These are phyloP conservation scores for Mrakia gelida DNA, from an alignment of 768 basidiomycete genomes.

Conservation along the genomic window DNA sequence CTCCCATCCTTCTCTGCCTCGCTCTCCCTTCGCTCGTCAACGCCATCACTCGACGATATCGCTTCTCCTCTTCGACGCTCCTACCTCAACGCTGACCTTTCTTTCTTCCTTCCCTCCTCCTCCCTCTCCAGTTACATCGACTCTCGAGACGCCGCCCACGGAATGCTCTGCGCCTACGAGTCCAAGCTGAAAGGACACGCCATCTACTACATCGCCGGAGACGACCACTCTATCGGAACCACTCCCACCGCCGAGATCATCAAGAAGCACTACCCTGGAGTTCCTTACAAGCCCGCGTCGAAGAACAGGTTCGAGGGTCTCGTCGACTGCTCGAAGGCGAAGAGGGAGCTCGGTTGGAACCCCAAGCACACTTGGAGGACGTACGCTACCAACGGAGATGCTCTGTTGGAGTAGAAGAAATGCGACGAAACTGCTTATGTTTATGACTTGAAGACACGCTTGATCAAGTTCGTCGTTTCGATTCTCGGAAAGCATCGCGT, in stretches of 20 bases:
- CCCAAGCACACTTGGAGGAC: slow-evolving; percentile 35
- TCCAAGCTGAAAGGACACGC: slow-evolving; percentile 35
- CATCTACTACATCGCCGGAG: slow-evolving; percentile 37
- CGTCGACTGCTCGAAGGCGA: slow-evolving; percentile 37
- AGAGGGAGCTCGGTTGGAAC: slow-evolving; percentile 36
- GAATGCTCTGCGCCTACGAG: slow-evolving; percentile 33
- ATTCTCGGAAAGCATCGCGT: too few species aligned
- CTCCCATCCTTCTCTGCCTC: not conserved
- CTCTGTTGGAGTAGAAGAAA: not conserved
- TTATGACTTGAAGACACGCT: too few species aligned
- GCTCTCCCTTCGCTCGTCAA: not conserved
- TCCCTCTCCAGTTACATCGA: slow-evolving; percentile 32
- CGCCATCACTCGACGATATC: not conserved
- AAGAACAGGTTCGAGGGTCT: slow-evolving; percentile 32
- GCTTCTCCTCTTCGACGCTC: not conserved
- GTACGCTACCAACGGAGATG: not conserved
- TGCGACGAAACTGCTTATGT: not conserved
- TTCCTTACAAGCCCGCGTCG: slow-evolving; percentile 29
- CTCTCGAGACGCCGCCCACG: slow-evolving; percentile 36
- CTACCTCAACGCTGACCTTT: not conserved
- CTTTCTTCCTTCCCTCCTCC: too few species aligned
- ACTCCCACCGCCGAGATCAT: slow-evolving; percentile 34
- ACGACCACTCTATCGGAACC: slow-evolving; percentile 35
- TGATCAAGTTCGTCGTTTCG: too few species aligned
- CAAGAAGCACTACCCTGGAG: slow-evolving; percentile 34